Evolutionary conservation across 139 green algal genomes (phyloP).

Genomic region (Volvox reticuliferus): DNA sequence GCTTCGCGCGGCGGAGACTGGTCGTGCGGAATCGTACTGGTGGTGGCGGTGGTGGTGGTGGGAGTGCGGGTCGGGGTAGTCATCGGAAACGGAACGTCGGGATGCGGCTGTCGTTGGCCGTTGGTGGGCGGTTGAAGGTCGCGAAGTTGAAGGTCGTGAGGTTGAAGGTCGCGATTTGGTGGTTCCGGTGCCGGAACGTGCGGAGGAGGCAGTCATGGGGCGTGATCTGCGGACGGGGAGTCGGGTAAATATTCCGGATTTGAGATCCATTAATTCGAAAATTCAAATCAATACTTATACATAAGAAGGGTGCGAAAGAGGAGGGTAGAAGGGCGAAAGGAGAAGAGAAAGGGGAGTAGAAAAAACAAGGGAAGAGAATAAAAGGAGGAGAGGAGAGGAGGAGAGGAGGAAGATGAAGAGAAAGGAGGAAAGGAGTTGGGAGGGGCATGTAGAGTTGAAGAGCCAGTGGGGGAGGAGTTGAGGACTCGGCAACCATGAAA

Average conservation of each 20-base stretch:
- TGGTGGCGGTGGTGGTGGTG: neutral
- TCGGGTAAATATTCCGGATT: neutral
- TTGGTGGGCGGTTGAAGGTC: constrained; percentile 13
- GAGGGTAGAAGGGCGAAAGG: no score
- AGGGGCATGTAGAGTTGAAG: no score
- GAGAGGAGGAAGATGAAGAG: no score
- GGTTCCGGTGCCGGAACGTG: neutral
- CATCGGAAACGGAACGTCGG: neutral
- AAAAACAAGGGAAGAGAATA: no score
- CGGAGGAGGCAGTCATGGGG: neutral
- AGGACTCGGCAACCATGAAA: no score
- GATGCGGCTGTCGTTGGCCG: neutral
- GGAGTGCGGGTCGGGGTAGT: neutral
- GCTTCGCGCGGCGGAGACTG: neutral
- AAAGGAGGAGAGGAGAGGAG: no score
- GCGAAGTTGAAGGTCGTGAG: neutral
- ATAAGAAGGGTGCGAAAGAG: no score
- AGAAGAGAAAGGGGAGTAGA: no score
- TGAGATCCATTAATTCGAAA: no score
- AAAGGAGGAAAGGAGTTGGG: no score
- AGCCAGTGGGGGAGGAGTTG: no score
- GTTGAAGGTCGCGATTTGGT: neutral
- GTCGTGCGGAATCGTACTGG: neutral
- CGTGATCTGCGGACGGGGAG: neutral
- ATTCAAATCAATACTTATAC: no score